Evolutionary conservation across 768 basidiomycete species (phyloP).

Genomic region (Mrakia frigida): DNA sequence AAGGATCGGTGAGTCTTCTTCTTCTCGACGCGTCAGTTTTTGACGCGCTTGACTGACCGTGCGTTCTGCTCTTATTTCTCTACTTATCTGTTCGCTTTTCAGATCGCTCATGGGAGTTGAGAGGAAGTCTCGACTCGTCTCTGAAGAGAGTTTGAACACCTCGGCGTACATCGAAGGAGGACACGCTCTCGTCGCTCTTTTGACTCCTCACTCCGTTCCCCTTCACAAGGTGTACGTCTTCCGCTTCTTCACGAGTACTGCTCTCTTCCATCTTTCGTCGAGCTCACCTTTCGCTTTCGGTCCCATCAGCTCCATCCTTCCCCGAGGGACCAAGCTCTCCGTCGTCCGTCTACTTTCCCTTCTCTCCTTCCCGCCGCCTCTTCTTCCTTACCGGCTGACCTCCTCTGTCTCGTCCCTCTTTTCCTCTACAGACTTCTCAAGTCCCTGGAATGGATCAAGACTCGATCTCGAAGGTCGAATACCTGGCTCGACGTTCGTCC

Average conservation of each 20-base stretch:
- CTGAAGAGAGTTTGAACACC: constrained; percentile 74
- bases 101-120: constrained; percentile 86
- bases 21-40: too few relatives aligned
- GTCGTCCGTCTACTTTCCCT: constrained; percentile 40
- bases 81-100: too few relatives aligned
- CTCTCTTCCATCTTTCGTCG: too few relatives aligned
- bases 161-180: constrained; percentile 89
- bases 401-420: neutral
- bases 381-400: neutral
- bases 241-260: too few relatives aligned
- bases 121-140: constrained; percentile 80
- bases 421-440: constrained; percentile 55
- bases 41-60: too few relatives aligned
- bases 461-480: constrained; percentile 68
- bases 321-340: constrained; percentile 84
- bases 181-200: constrained; percentile 54
- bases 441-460: constrained; percentile 71
- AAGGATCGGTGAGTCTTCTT: constrained; percentile 53
- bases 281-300: neutral
- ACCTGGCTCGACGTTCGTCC: constrained; percentile 52
- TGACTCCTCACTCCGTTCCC: constrained; percentile 92
- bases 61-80: too few relatives aligned
- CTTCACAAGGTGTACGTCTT: constrained; percentile 72
- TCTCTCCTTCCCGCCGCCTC: constrained; percentile 21
- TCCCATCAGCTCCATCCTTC: constrained; percentile 66